These are phyloP conservation scores for Ganoderma sinense DNA, from an alignment of 1,284 basidiomycete species.

Conservation along the genomic window DNA sequence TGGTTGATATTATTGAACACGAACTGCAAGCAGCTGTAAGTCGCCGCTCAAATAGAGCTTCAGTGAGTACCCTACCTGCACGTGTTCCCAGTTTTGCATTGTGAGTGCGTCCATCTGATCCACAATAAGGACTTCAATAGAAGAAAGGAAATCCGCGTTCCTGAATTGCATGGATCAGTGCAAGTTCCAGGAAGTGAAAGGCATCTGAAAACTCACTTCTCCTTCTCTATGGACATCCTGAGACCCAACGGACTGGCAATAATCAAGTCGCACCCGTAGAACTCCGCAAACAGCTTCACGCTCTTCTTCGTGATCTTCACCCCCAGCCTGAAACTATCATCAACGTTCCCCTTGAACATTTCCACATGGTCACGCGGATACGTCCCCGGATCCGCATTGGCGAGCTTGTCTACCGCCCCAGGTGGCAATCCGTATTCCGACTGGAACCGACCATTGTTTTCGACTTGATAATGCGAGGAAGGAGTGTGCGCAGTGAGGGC, in stretches of 20 bases:
- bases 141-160: constrained; percentile 90
- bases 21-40: constrained; percentile 60
- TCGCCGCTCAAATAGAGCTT: background rate
- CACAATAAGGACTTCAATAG: constrained; percentile 92
- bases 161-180: constrained; percentile 44
- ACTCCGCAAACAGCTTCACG: constrained; percentile 88
- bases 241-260: constrained; percentile 94
- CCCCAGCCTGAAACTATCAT: constrained; percentile 94
- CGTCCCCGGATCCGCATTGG: constrained; percentile 71
- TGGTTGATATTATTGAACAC: constrained; percentile 87
- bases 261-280: constrained; percentile 92
- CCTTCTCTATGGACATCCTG: constrained; percentile 93
- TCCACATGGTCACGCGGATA: constrained; percentile 93
- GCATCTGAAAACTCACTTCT: constrained; percentile 65
- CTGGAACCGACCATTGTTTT: constrained; percentile 86
- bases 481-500: constrained; percentile 77
- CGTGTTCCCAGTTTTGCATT: constrained; percentile 99
- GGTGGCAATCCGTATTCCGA: constrained; percentile 86
- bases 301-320: constrained; percentile 93
- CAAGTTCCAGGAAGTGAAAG: background rate
- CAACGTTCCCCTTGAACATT: constrained; percentile 96
- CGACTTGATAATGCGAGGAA: constrained; percentile 73
- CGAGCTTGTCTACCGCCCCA: constrained; percentile 85
- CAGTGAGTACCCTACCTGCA: constrained; percentile 66
- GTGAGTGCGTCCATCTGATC: constrained; percentile 94